Conservation (phyloP, 2,329 filamentous ascomycete species). For the Pseudogymnoascus sp. region DNA sequence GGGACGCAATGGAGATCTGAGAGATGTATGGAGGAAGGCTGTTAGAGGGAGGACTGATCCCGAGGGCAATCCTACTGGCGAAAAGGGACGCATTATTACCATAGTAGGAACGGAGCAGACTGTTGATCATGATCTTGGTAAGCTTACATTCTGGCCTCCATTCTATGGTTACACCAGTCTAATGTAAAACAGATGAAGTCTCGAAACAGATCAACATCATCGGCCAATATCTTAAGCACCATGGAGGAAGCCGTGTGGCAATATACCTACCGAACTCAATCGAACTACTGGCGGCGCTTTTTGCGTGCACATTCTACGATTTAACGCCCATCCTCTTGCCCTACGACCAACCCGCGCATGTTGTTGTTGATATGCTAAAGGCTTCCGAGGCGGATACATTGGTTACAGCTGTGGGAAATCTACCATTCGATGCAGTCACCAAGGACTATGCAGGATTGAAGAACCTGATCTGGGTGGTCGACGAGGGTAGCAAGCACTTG, state of each 20-base stretch:
- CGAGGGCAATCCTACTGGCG: conserved; percentile 50
- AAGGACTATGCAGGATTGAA: conserved; percentile 62
- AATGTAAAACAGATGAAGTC: conserved; percentile 48
- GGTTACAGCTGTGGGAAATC: conserved; percentile 75
- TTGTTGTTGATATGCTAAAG: conserved; percentile 62
- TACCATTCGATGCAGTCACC: conserved; percentile 68
- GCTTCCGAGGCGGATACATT: conserved; percentile 70
- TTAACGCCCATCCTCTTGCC: conserved; percentile 78
- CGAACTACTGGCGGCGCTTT: conserved; percentile 73
- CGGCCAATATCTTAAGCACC: conserved; percentile 64
- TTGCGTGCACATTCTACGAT: conserved; percentile 78
- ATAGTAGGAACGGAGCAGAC: conserved; percentile 69
- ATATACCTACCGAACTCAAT: conserved; percentile 90
- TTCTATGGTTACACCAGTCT: conserved; percentile 10
- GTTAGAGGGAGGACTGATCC: conserved; percentile 55
- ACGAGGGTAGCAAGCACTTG: conserved; percentile 82
- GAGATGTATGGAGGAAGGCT: conserved; percentile 79
- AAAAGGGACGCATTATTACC: conserved; percentile 64
- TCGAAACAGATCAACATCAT: conserved; percentile 82
- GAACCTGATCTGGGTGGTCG: conserved; percentile 85
- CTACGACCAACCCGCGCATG: conserved; percentile 63
- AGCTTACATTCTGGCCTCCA: conserved; percentile 12
- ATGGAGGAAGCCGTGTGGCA: conserved; percentile 68
- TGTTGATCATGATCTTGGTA: conserved; percentile 60
- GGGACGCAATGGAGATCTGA: conserved; percentile 79